Evolutionary conservation across 176 grass and related monocot species (phyloP), one percentile per base, ranked within the genome.

Genomic region (Typha latifolia): DNA sequence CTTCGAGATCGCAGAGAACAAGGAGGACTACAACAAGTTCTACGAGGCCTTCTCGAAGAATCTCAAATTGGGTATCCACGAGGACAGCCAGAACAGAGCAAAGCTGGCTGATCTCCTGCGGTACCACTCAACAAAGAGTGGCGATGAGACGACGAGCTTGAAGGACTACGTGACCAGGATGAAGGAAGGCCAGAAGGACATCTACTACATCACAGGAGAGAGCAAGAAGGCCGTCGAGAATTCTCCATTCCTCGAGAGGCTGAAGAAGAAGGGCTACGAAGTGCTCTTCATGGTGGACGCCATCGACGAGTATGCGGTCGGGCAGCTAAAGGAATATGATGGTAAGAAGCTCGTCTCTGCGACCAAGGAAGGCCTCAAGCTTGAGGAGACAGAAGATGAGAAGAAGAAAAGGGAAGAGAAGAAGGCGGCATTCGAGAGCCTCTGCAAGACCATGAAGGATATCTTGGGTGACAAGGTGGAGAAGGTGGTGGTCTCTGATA

Each of bases 281-380:
- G 86, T 90, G 67, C 79, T 85, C 8, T 90, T 90, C 86, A 85
- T 85, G 86, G 82, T 90, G 47, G 85, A 87, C 49, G 82, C 82
- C 59, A 85, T 89, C 57, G 86, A 89, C 47, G 86, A 85, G 78
- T 85, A 85, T 72, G 82, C 78, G 5, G 66, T 85, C 0, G 78
- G 86, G 0, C 82, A 85, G 49, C 82, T 89, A 47, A 89, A 89
- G 82, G 86, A 89, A 73, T 89, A 84, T 68, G 86, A 89, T 18
- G 86, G 86, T 72, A 84, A 88, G 80, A 88, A 80, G 80, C 77
- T 88, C 0, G 85, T 77, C 1, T 74, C 79, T 0, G 79, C 84
- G 0, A 86, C 84, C 50, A 86, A 86, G 75, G 84, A 86, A 12
- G 79, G 84, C 0, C 79, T 86, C 0, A 81, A 78, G 56, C 79